Percentiles rank a stretch among this genome's conserved stretches.
phyloP scores from a whole-genome alignment of 768 basidiomycete species.

The Antrodiella citrinella region DNA sequence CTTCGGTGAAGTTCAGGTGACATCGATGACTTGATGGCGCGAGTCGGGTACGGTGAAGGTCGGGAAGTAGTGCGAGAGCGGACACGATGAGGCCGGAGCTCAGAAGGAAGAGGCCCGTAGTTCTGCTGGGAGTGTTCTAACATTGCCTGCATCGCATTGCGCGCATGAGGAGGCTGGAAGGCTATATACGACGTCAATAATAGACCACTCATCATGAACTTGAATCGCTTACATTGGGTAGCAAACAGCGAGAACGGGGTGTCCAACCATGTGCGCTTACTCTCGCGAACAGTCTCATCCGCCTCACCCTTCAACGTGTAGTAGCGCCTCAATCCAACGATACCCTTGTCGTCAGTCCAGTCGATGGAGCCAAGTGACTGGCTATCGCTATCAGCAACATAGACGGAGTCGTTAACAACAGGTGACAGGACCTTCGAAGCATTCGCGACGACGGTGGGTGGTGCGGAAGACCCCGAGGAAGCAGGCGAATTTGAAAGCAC shows the following conservation, averaged over 20 bases:
- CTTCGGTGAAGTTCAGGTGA: conserved; percentile 34
- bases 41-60: conserved; percentile 63
- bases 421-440: conserved; percentile 4
- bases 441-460: conserved; percentile 8
- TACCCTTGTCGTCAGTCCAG: conserved; percentile 68
- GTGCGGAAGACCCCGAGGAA: conserved; percentile 11
- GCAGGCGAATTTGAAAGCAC: conserved; percentile 24
- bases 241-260: conserved; percentile 70
- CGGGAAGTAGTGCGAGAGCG: conserved; percentile 66
- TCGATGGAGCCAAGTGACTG: conserved; percentile 26
- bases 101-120: conserved; percentile 67
- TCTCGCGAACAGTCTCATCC: conserved; percentile 56
- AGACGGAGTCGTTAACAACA: conserved; percentile 28
- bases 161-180: conserved; percentile 61
- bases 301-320: conserved; percentile 66
- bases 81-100: conserved; percentile 52
- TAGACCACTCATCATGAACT: conserved; percentile 2
- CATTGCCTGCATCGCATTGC: conserved; percentile 62
- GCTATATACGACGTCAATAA: conserved; percentile 31
- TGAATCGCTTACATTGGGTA: conserved; percentile 51
- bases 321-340: conserved; percentile 55
- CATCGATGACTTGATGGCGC: conserved; percentile 36
- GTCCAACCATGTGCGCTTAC: conserved; percentile 56
- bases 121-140: conserved; percentile 65
- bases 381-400: conserved; percentile 45